Base-by-base conservation (phyloP, 495 filamentous ascomycete genomes). In the Annulohypoxylon maeteangense region DNA sequence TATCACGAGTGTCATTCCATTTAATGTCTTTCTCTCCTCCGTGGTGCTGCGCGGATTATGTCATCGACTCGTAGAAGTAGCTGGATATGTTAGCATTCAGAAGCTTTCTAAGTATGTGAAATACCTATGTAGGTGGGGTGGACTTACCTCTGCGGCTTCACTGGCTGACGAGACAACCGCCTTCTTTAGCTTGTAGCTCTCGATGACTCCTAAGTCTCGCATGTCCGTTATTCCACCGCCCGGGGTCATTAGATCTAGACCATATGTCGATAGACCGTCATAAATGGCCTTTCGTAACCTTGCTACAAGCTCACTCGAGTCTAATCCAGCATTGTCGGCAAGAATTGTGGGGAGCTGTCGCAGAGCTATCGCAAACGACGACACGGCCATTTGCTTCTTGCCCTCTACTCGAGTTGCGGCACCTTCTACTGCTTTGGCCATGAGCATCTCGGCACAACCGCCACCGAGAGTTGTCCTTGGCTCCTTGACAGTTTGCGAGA, bases 141-240 rank as follows among this genome's bases (percentile, higher is more conserved):
- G 7, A 75, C 89, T 80, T 85, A 97, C 94, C 88, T 99, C 96
- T 62, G 95, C 95, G 34, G 95, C 95, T 82, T 99, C 95, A 22
- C 92, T 94, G 11, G 95, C 95, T 62, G 93, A 97, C 23, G 90
- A 93, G 36, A 99, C 95, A 62, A 99, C 95, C 12, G 95, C 95
- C 78, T 90, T 91, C 88, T 99, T 99, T 78, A 99, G 82, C 85
- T 99, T 98, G 85, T 98, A 99, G 76, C 93, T 97, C 83, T 99
- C 95, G 76, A 99, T 91, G 14, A 99, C 94, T 22, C 95, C 96
- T 60, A 96, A 80, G 75, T 98, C 93, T 47, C 94, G 88, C 95
- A 99, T 99, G 78, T 99, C 95, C 6, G 94, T 87, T 78, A 99
- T 94, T 36, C 93, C 93, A 47, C 96, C 96, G 29, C 95, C 95